A percentile compares a stretch with the other conserved stretches of the same genome.
These are phyloP conservation scores for Plantago rigida DNA, from an alignment of 305 asterid species.

Conservation along the genomic window DNA sequence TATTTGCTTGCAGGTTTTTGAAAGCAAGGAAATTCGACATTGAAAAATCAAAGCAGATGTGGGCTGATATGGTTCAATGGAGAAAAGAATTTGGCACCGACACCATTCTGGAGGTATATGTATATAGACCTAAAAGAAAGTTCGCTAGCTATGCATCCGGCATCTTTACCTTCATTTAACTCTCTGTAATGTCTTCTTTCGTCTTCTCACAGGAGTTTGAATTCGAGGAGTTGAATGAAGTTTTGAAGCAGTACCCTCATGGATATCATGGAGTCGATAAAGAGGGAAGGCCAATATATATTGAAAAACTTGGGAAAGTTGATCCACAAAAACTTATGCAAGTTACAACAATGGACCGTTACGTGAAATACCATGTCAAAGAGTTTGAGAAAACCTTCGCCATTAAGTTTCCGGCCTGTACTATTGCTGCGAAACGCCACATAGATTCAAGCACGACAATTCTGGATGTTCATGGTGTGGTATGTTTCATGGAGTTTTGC, in stretches of 20 bases:
- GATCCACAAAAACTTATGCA: slow-evolving; percentile 91
- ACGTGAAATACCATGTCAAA: slow-evolving; percentile 72
- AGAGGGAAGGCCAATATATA: slow-evolving; percentile 87
- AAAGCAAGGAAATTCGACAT: slow-evolving; percentile 89
- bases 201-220: slow-evolving; percentile 59
- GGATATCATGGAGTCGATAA: slow-evolving; percentile 95
- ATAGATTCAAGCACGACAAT: slow-evolving; percentile 93
- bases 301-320: slow-evolving; percentile 89
- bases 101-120: slow-evolving; percentile 67
- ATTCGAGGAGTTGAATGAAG: slow-evolving; percentile 69
- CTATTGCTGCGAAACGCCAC: slow-evolving; percentile 88
- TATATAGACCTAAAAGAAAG: slow-evolving; percentile 19
- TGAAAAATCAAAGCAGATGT: slow-evolving; percentile 81
- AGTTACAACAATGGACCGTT: slow-evolving; percentile 88
- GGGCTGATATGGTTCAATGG: slow-evolving; percentile 99
- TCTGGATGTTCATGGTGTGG: slow-evolving; percentile 97
- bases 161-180: neutral
- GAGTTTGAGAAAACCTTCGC: slow-evolving; percentile 79
- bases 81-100: slow-evolving; percentile 87
- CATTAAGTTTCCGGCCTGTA: slow-evolving; percentile 87
- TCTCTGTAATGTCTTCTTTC: neutral
- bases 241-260: slow-evolving; percentile 80
- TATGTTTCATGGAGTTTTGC: slow-evolving; percentile 33
- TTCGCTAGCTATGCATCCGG: neutral
- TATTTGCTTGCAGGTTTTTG: slow-evolving; percentile 54